Evolutionary conservation across 2,329 filamentous ascomycete species (phyloP), one percentile per base, ranked within the genome.

Genomic region (Alternaria angustiovoidea): DNA sequence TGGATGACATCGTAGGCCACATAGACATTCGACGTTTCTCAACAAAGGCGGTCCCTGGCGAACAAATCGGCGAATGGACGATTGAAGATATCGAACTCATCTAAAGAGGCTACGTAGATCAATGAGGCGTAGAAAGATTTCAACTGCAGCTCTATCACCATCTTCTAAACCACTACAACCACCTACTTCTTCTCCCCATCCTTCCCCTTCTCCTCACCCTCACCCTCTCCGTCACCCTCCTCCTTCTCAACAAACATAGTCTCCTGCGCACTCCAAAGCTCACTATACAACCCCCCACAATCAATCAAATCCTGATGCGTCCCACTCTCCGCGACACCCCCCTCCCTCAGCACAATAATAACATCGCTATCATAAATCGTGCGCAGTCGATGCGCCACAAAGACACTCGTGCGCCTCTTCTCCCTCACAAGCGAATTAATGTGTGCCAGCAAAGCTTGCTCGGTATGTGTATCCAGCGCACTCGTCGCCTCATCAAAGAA

Each of bases 401-500:
- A 98, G 1, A 99, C 92, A 68, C 93, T 97, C 0, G 95, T 98
- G 57, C 94, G 87, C 3, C 84, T 84, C 81, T 96, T 97, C 72
- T 97, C 94, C 68, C 90, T 91, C 54, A 98, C 82, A 54, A 98
- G 95, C 67, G 90, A 90, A 78, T 97, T 97, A 77, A 98, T 97
- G 75, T 97, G 96, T 62, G 89, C 85, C 82, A 98, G 89, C 51
- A 98, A 84, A 1, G 91, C 91, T 79, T 96, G 92, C 80, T 97
- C 94, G 0, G 94, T 97, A 73, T 97, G 92, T 0, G 94, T 97
- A 75, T 97, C 94, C 34, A 97, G 83, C 1, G 94, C 94, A 48
- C 91, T 94, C 0, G 94, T 97, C 70, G 94, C 94, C 83, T 97
- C 94, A 68, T 97, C 94, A 70, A 97, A 97, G 85, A 97, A 97